Evolutionary conservation across 1,284 basidiomycete species (phyloP), one percentile per base, ranked within the genome.

Genomic region (Tilletia caries): DNA sequence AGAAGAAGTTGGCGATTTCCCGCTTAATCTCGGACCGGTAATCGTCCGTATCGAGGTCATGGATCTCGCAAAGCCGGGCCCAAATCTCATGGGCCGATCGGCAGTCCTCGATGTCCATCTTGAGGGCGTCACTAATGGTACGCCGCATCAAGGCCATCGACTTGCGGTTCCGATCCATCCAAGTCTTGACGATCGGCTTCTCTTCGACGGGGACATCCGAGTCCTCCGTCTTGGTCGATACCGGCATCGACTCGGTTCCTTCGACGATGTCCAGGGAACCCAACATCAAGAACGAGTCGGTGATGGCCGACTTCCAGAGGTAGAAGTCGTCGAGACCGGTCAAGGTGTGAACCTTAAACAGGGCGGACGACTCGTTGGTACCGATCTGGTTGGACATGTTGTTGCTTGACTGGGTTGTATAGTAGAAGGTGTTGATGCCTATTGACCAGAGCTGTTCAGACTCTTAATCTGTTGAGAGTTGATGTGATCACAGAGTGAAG

Each of bases 111-210:
- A n/a, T n/a, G n/a, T n/a, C 43, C 10, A 44, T 20, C 20, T 44
- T 44, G 12, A 44, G 43, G 10, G 12, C 43, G 12, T 44, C 20
- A 20, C 43, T 44, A 20, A 44, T 44, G 12, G 43, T 44, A 44
- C 43, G 43, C 43, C 43, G 43, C 43, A 44, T 44, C 43, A 44
- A 44, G 43, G 43, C 43, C 43, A 44, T 44, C 10, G 43, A 10
- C 43, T 44, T 44, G 43, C 43, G 43, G 43, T 44, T 44, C 43
- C 43, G 43, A 44, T 44, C 43, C 43, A 44, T 52, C 50, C 50
- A 52, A 25, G 20, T 44, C 43, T 44, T 44, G 43, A 44, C 10
- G 12, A 20, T 20, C 43, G 43, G 10, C 43, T 44, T 44, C 10
- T 44, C 43, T 10, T 44, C 43, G 43, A 44, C 43, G 20, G 43